These are phyloP conservation scores for Coniella lustricola DNA, from an alignment of 2,329 filamentous ascomycete species.

Conservation along the genomic window DNA sequence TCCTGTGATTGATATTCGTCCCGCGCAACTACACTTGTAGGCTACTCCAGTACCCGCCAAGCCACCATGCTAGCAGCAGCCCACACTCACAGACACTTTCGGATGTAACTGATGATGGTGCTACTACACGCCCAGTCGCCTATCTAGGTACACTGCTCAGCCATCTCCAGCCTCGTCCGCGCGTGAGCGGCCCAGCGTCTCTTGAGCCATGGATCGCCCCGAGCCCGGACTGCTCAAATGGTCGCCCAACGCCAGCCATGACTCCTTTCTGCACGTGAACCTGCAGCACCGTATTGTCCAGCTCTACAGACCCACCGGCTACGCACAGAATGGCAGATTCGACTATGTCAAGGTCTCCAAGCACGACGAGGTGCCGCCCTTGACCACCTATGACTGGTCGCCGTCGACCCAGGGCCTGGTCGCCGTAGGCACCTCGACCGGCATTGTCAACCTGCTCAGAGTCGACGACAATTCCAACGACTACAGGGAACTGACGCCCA, in stretches of 20 bases:
- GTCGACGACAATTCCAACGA: slow-evolving; percentile 64
- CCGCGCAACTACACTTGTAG: too few relatives aligned
- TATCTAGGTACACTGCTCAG: too few relatives aligned
- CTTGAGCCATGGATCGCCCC: slow-evolving; percentile 44
- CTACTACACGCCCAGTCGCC: background rate
- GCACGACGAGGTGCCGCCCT: slow-evolving; percentile 55
- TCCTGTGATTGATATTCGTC: too few relatives aligned
- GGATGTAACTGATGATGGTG: background rate
- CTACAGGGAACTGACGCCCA: slow-evolving; percentile 60
- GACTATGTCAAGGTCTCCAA: slow-evolving; percentile 51
- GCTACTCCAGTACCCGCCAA: too few relatives aligned
- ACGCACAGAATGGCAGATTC: slow-evolving; percentile 49
- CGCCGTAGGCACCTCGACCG: slow-evolving; percentile 67
- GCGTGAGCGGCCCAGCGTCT: background rate
- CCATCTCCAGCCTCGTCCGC: background rate
- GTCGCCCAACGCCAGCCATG: slow-evolving; percentile 51
- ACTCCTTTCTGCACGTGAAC: slow-evolving; percentile 60
- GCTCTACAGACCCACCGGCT: slow-evolving; percentile 55
- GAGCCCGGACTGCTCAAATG: slow-evolving; percentile 60
- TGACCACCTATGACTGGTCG: slow-evolving; percentile 63
- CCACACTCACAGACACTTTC: too few relatives aligned
- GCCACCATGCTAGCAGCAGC: too few relatives aligned
- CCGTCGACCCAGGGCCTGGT: slow-evolving; percentile 57
- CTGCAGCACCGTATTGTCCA: slow-evolving; percentile 56
- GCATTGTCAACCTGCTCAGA: slow-evolving; percentile 67